Evolutionary conservation across 176 grass and related monocot species (phyloP).

Genomic region (Aegilops sharonensis): DNA sequence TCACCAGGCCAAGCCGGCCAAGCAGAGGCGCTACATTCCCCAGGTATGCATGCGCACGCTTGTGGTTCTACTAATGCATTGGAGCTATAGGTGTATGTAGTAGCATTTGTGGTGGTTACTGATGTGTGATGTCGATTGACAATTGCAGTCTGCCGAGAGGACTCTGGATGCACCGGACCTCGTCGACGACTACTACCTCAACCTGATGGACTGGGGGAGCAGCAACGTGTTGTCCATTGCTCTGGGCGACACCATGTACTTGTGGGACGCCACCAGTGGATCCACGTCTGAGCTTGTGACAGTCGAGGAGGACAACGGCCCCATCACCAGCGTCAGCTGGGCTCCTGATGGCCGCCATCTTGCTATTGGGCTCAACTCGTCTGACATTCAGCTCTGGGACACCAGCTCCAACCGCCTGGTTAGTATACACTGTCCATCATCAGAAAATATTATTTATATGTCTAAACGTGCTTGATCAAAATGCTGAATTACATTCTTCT

Average conservation of each 20-base stretch:
- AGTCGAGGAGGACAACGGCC: constrained; percentile 56
- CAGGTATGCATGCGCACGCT: constrained; percentile 22
- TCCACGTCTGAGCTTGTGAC: constrained; percentile 66
- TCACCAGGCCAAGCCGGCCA: constrained; percentile 44
- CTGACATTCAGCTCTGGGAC: constrained; percentile 73
- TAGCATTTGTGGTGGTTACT: background rate
- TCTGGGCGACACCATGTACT: constrained; percentile 54
- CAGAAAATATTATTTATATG: background rate
- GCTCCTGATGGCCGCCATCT: constrained; percentile 61
- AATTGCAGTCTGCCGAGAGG: constrained; percentile 57
- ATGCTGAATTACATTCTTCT: constrained; percentile 7
- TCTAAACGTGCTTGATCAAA: background rate
- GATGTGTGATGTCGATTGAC: constrained; percentile 28
- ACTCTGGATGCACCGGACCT: constrained; percentile 69
- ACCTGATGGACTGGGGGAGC: constrained; percentile 72
- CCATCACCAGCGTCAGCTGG: constrained; percentile 67
- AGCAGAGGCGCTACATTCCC: constrained; percentile 60
- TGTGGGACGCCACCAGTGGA: constrained; percentile 56
- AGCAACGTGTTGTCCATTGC: constrained; percentile 68
- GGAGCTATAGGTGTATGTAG: background rate
- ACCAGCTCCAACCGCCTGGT: constrained; percentile 54
- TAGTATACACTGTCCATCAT: background rate
- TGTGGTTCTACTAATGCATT: background rate
- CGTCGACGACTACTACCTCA: constrained; percentile 75
- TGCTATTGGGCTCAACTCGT: constrained; percentile 60